These are phyloP conservation scores for Nitzschia sp. DNA, from an alignment of 108 stramenopile species.

Conservation along the genomic window DNA sequence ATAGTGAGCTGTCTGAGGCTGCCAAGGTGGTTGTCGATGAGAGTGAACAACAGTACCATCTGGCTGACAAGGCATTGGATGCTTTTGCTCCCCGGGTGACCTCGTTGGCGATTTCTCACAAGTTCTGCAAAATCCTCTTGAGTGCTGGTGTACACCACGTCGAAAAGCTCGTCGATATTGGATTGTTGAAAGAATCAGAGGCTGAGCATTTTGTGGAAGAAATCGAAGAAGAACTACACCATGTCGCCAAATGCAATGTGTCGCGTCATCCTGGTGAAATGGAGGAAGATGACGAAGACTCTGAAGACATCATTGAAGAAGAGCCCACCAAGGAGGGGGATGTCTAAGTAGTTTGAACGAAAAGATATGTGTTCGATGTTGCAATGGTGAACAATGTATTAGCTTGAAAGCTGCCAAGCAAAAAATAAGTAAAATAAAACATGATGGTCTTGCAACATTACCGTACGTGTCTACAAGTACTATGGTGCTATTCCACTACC, in stretches of 20 bases:
- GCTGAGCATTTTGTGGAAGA: slow-evolving; percentile 54
- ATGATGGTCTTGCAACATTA: too few relatives aligned
- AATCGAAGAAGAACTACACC: slow-evolving; percentile 34
- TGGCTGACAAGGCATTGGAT: slow-evolving; percentile 40
- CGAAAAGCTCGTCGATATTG: slow-evolving; percentile 38
- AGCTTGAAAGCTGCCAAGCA: too few relatives aligned
- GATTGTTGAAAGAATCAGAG: slow-evolving; percentile 65
- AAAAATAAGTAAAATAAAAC: too few relatives aligned
- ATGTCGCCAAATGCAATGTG: slow-evolving; percentile 20
- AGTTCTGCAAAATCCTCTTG: slow-evolving; percentile 66
- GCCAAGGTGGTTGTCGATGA: slow-evolving; percentile 61
- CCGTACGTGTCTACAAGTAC: too few relatives aligned
- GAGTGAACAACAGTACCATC: slow-evolving; percentile 35
- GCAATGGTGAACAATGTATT: too few relatives aligned
- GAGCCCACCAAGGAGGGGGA: not conserved
- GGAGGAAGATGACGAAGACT: not conserved
- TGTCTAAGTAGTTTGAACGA: too few relatives aligned
- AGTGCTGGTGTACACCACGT: slow-evolving; percentile 42
- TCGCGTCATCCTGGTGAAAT: slow-evolving; percentile 27
- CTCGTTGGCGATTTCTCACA: slow-evolving; percentile 52
- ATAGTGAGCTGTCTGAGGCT: slow-evolving; percentile 36
- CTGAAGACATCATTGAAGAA: not conserved
- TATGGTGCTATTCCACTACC: too few relatives aligned
- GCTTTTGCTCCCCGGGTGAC: slow-evolving; percentile 39
- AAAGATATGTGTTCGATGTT: too few relatives aligned